phyloP scores from a whole-genome alignment of 192 early-diverging fungal species.

The Geranomyces variabilis region DNA sequence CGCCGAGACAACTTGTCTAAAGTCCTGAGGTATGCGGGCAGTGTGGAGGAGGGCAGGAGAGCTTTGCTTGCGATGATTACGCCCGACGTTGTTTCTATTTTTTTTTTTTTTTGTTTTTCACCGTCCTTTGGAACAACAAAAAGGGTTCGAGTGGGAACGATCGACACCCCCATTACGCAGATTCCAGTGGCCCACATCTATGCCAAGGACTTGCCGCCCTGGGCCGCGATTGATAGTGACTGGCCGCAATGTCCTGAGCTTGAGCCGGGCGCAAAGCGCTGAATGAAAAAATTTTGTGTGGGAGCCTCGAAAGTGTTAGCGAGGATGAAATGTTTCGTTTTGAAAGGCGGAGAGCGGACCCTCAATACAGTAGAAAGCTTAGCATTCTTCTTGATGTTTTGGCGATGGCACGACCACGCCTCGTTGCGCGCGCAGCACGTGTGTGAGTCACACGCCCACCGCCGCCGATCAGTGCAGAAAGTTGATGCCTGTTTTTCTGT shows the following conservation, averaged over 20 bases:
- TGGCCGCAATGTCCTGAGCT: neutral
- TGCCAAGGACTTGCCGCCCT: neutral
- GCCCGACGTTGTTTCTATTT: neutral
- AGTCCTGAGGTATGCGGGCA: no score
- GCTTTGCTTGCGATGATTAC: no score
- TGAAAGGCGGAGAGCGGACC: no score
- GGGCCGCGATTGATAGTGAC: neutral
- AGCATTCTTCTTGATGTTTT: no score
- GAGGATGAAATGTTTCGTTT: neutral
- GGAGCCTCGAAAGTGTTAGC: neutral
- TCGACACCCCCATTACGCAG: neutral
- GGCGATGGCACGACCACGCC: no score
- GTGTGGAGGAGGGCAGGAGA: no score
- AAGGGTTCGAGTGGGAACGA: neutral
- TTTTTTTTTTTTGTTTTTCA: neutral
- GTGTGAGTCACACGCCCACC: no score
- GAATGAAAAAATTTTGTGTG: neutral
- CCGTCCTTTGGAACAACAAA: neutral
- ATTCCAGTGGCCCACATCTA: neutral
- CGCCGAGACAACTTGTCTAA: neutral
- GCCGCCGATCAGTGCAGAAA: no score
- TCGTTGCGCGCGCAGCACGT: no score
- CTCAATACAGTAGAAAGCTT: no score
- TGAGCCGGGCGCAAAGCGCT: neutral
- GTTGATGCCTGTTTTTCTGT: no score